phyloP scores from a whole-genome alignment of 2,329 filamentous ascomycete genomes.

The Ophiostoma ulmi region DNA sequence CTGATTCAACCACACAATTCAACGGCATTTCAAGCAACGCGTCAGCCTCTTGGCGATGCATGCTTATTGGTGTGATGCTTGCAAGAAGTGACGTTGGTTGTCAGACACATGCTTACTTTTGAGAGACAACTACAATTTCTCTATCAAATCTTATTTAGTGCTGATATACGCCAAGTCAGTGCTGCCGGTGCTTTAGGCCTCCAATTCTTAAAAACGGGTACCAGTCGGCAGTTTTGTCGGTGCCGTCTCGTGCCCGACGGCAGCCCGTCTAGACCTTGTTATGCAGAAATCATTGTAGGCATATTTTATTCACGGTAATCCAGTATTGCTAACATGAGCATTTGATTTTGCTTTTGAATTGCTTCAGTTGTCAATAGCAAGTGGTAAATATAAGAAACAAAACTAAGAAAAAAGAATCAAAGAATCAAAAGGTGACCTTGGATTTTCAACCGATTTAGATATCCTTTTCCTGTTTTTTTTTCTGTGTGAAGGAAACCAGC shows the following conservation, averaged over 20 bases:
- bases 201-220: neutral
- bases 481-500: too few species aligned
- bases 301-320: too few species aligned
- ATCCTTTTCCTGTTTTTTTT: too few species aligned
- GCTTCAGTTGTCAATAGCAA: too few species aligned
- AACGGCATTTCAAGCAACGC: neutral
- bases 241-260: neutral
- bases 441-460: too few species aligned
- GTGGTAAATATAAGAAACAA: too few species aligned
- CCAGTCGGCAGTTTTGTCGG: neutral
- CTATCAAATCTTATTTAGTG: neutral
- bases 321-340: too few species aligned
- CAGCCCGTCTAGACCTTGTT: neutral
- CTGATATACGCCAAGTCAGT: neutral
- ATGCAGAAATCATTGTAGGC: too few species aligned
- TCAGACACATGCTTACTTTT: neutral
- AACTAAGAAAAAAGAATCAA: too few species aligned
- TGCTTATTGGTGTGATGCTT: slow-evolving; percentile 1
- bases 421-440: too few species aligned
- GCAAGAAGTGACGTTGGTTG: neutral
- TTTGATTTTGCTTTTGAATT: too few species aligned
- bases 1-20: neutral
- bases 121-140: neutral
- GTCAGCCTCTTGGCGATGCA: neutral
- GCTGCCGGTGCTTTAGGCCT: neutral